Percentiles rank a stretch among this genome's conserved stretches.
These are phyloP conservation scores for Rhododendron ferrugineum DNA, from an alignment of 148 eudicot species.

Conservation along the genomic window DNA sequence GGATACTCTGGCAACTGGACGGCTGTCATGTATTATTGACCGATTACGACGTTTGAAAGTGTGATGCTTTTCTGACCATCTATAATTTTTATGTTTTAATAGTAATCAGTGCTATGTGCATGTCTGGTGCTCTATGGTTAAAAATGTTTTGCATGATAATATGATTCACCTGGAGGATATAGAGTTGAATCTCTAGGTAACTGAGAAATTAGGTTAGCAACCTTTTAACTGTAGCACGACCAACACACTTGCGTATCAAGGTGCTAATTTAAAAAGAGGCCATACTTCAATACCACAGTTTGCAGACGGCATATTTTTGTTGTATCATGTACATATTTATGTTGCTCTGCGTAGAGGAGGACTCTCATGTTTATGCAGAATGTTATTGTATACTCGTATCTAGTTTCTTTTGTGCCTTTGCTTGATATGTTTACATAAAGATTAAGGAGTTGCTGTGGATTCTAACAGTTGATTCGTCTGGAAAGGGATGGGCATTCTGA, in stretches of 20 bases:
- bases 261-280: background rate
- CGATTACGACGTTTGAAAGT: conserved; percentile 83
- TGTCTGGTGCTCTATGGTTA: background rate
- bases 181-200: background rate
- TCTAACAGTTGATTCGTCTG: conserved; percentile 66
- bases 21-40: conserved; percentile 75
- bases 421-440: background rate
- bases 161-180: background rate
- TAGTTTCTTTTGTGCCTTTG: background rate
- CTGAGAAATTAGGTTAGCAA: background rate
- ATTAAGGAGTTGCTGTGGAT: conserved; percentile 7
- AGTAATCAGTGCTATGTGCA: background rate
- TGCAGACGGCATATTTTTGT: background rate
- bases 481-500: conserved; percentile 51
- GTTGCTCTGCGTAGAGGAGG: background rate
- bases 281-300: background rate
- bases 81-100: background rate
- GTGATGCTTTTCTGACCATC: conserved; percentile 2
- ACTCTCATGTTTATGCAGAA: background rate
- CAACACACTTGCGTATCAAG: background rate
- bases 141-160: background rate
- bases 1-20: conserved; percentile 71
- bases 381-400: background rate
- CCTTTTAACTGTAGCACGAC: background rate
- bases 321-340: background rate